Conservation (phyloP, 1,284 basidiomycete genomes). For the Boletellus sp. region DNA sequence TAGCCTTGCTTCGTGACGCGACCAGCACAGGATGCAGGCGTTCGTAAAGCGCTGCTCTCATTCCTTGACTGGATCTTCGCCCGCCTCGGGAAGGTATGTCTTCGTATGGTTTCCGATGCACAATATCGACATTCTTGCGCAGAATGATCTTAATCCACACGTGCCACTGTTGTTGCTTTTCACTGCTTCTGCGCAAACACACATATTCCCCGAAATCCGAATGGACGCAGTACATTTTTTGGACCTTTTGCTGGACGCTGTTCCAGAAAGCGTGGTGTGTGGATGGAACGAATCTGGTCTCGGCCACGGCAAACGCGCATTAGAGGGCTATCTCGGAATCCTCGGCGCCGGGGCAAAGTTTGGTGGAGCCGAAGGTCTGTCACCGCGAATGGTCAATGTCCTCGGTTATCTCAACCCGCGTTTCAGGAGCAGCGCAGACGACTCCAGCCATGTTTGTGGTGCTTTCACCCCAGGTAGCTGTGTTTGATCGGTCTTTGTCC, state of each 20-base stretch:
- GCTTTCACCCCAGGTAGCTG: constrained; percentile 58
- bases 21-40: constrained; percentile 52
- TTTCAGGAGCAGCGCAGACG: constrained; percentile 45
- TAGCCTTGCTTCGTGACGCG: neutral
- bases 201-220: constrained; percentile 92
- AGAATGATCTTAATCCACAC: constrained; percentile 72
- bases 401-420: neutral
- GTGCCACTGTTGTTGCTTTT: constrained; percentile 76
- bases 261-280: constrained; percentile 65
- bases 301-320: constrained; percentile 57
- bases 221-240: constrained; percentile 87
- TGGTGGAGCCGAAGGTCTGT: constrained; percentile 52
- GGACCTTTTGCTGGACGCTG: constrained; percentile 71
- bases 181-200: constrained; percentile 86
- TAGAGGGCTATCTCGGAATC: constrained; percentile 76
- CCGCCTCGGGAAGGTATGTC: constrained; percentile 54
- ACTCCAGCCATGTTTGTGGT: constrained; percentile 64
- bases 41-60: constrained; percentile 57
- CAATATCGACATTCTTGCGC: constrained; percentile 9
- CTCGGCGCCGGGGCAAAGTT: constrained; percentile 64
- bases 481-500: constrained; percentile 3
- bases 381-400: neutral
- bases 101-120: neutral
- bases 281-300: constrained; percentile 58
- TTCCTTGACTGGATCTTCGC: constrained; percentile 75